Evolutionary conservation across 805 yeast species (phyloP).

Genomic region (Hemisphaericaspora nanyangensis): DNA sequence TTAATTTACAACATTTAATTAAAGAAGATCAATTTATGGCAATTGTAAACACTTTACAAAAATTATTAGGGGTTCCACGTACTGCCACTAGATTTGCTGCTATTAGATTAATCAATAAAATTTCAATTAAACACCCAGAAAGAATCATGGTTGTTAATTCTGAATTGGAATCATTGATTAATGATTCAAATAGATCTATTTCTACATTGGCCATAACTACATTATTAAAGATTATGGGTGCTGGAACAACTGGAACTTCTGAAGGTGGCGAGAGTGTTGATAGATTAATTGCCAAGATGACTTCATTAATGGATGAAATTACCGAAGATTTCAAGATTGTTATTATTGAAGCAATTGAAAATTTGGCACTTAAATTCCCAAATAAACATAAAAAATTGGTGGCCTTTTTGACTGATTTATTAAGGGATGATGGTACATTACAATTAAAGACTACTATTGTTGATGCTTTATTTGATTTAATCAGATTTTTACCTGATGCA

Average conservation of each 20-base stretch:
- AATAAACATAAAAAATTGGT: slow-evolving; percentile 81
- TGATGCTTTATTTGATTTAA: slow-evolving; percentile 89
- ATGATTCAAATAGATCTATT: slow-evolving; percentile 84
- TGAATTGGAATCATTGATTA: slow-evolving; percentile 82
- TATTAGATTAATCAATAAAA: slow-evolving; percentile 79
- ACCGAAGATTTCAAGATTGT: slow-evolving; percentile 94
- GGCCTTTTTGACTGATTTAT: slow-evolving; percentile 72
- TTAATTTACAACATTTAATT: slow-evolving; percentile 50
- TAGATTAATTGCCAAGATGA: slow-evolving; percentile 79
- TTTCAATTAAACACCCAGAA: slow-evolving; percentile 79
- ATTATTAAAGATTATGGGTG: slow-evolving; percentile 88
- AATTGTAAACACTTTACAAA: slow-evolving; percentile 72
- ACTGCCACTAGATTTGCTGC: slow-evolving; percentile 91
- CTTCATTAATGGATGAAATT: slow-evolving; percentile 87
- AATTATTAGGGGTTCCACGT: slow-evolving; percentile 80
- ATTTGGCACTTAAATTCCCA: slow-evolving; percentile 90
- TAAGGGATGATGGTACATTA: slow-evolving; percentile 89
- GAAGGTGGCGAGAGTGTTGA: slow-evolving; percentile 65
- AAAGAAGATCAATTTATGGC: slow-evolving; percentile 61
- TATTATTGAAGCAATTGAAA: slow-evolving; percentile 91
- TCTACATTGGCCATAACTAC: slow-evolving; percentile 98
- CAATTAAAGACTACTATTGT: slow-evolving; percentile 82
- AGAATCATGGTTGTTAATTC: slow-evolving; percentile 73
- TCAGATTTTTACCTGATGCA: slow-evolving; percentile 70
- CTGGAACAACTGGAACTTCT: slow-evolving; percentile 39